phyloP scores from a whole-genome alignment of 1,284 basidiomycete genomes.

The Sporisorium graminicola region DNA sequence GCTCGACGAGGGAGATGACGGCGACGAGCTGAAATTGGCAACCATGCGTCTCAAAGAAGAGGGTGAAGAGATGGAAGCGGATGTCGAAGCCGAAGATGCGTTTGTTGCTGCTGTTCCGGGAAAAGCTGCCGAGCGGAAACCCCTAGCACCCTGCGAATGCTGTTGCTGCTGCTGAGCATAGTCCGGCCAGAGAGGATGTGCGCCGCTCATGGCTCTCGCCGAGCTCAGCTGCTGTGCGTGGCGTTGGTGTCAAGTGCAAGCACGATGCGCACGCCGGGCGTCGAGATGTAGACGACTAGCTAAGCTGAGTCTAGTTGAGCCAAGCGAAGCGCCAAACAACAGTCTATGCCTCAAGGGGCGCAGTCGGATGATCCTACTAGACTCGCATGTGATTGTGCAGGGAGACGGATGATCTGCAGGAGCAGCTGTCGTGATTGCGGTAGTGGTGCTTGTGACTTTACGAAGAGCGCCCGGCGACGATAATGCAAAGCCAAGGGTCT shows the following conservation, averaged over 20 bases:
- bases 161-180: constrained; percentile 12
- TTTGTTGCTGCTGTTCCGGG: not conserved
- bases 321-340: not conserved
- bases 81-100: constrained; percentile 5
- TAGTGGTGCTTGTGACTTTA: constrained; percentile 12
- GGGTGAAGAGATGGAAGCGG: not conserved
- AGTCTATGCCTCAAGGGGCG: not conserved
- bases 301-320: too few relatives aligned
- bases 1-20: constrained; percentile 5
- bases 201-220: constrained; percentile 14
- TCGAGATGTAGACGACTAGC: too few relatives aligned
- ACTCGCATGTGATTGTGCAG: constrained; percentile 9
- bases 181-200: constrained; percentile 33
- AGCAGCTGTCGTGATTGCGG: not conserved
- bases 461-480: not conserved
- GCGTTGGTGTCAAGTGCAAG: too few relatives aligned
- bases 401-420: not conserved
- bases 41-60: constrained; percentile 2
- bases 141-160: not conserved
- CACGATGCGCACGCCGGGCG: not conserved
- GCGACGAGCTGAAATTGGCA: not conserved
- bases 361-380: not conserved
- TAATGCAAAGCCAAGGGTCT: not conserved
- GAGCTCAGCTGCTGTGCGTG: too few relatives aligned
- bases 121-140: not conserved